Base-by-base conservation (phyloP, 2,329 filamentous ascomycete species). In the Phyllosticta ampelicida region DNA sequence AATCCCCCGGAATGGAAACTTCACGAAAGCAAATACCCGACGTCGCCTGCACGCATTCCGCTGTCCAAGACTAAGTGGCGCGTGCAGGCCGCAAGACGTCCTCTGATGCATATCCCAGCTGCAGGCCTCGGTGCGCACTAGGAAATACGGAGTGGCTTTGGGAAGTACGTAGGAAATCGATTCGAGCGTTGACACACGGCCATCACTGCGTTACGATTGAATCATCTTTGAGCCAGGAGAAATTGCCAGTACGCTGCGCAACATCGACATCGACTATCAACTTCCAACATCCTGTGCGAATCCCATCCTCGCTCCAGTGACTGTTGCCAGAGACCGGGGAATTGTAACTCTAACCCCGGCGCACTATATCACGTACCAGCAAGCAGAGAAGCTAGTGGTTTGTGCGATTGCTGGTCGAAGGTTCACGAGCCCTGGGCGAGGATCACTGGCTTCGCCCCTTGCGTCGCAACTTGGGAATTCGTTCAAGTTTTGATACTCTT, bases 21-120 rank as follows among this genome's bases (percentile, higher is more conserved):
- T 59, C 50, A 59, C 56, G 56, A 59, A 44, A 23, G 52, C 50
- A 53, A 57, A 58, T 54, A 58, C 56, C 56, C 56, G 53, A 50
- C 55, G 55, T 36, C 55, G 36, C 30, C n/a, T 19, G 18, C 23
- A 26, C 23, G 23, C 23, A 21, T 54, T 26, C 36, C 18, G 23
- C 29, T 26, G 23, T 26, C 23, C 4, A 3, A 26, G 23, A 26
- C 8, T 26, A 26, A n/a, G n/a, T 6, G 13, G 36, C n/a, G 36
- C 30, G 36, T 26, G 23, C 23, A 44, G 36, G 36, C 36, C 6
- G 36, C 3, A n/a, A n/a, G 36, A n/a, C 36, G 36, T 44, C 36
- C 11, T 44, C 4, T 16, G 11, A n/a, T 9, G 29, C 13, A n/a
- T 44, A 6, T 5, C n/a, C 13, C 36, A n/a, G 8, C 36, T 5